Base-by-base conservation (phyloP, 78 protist species). In the Dictyostelium capitatum region DNA sequence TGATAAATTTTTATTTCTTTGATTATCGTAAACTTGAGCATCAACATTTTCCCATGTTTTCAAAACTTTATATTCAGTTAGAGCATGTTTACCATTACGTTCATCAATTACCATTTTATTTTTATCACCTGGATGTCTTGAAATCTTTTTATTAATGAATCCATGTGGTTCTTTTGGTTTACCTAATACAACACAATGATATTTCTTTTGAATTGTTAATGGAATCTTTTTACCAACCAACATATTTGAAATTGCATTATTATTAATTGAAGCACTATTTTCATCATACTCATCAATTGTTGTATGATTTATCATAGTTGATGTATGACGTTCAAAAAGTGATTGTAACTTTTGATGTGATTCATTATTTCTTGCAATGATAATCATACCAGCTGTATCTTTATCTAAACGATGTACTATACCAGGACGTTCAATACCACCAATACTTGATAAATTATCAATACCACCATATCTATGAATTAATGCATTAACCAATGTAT, bases 31-130 rank as follows among this genome's bases (percentile, higher is more conserved):
- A 17, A 85, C 83, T 59, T 90, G 65, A 0, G 67, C 43, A 28
- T 80, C 75, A 10, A 83, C 59, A 9, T 46, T 59, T 48, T 75
- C 72, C 89, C 85, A 90, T 19, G 20, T 30, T 25, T 79, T 90
- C 4, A 75, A n/a, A 6, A 90, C 83, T 50, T 62, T 90, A 41
- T 80, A 90, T 54, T 90, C 95, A 17, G 95, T 90, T 19, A 90
- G 10, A 1, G 95, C 77, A 19, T 82, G 73, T 56, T 90, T 90
- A 43, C 95, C 95, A 25, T 79, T 74, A 8, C 37, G 47, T 32
- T 90, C 78, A 47, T 83, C 95, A 4, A 91, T 74, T 1, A 91
- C 56, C 95, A 91, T 91, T 54, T 91, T 91, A 46, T 91, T 91
- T 37, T 30, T 91, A 46, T 91, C 95, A 14, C 28, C 56, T 19